Evolutionary conservation across 306 rosid genomes (phyloP).

Genomic region (Rubus parviflorus): DNA sequence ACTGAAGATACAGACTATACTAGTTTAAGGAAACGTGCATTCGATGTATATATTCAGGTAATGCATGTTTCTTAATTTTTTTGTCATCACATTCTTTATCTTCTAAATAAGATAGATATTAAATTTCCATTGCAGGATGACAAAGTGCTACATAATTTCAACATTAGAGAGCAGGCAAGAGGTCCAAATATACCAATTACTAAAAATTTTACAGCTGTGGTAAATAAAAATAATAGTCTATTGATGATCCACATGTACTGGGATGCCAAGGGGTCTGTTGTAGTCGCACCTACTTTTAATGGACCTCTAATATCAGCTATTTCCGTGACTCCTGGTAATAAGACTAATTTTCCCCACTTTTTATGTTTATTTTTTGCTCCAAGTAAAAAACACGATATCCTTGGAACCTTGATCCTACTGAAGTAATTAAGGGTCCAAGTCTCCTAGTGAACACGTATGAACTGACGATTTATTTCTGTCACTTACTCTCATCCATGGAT

Average conservation of each 20-base stretch:
- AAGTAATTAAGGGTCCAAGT: too few species aligned
- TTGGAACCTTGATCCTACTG: too few species aligned
- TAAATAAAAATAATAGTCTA: background rate
- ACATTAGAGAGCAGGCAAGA: constrained; percentile 11
- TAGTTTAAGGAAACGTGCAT: constrained; percentile 1
- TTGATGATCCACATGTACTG: constrained; percentile 6
- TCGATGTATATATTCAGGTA: constrained; percentile 25
- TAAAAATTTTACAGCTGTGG: background rate
- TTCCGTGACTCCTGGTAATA: constrained; percentile 17
- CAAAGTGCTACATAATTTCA: background rate
- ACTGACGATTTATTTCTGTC: background rate
- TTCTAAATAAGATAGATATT: background rate
- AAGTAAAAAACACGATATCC: too few species aligned
- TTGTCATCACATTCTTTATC: too few species aligned
- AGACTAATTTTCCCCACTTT: background rate
- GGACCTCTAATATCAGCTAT: constrained; percentile 25
- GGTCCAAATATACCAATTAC: constrained; percentile 5
- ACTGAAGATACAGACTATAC: background rate
- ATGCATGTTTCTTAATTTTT: background rate
- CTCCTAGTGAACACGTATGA: too few species aligned
- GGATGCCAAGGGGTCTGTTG: constrained; percentile 11
- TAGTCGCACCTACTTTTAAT: background rate
- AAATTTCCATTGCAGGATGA: background rate
- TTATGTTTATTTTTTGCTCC: background rate
- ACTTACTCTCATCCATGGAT: background rate